These are phyloP conservation scores for Crassisporium funariophilum DNA, from an alignment of 768 basidiomycete species.

Conservation along the genomic window DNA sequence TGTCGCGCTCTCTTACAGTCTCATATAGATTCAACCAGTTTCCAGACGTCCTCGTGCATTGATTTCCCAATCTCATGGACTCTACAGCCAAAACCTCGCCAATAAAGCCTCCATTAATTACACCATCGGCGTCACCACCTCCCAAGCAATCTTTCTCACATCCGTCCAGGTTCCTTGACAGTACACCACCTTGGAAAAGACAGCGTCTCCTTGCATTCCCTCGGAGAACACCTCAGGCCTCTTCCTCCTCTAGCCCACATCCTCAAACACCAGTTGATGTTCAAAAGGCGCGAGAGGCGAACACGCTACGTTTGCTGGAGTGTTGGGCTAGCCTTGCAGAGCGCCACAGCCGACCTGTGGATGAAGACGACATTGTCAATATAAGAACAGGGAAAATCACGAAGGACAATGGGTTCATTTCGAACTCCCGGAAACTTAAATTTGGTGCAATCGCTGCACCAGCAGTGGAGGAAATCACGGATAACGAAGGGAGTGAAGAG, in stretches of 20 bases:
- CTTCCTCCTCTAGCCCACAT: conserved; percentile 39
- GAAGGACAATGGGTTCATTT: conserved; percentile 71
- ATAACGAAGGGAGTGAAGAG: conserved; percentile 43
- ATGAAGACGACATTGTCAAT: conserved; percentile 82
- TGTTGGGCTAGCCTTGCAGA: conserved; percentile 71
- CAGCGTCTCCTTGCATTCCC: conserved; percentile 49
- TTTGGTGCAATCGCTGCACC: conserved; percentile 55
- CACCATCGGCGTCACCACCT: background rate
- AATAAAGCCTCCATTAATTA: background rate
- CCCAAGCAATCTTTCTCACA: conserved; percentile 1
- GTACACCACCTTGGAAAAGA: conserved; percentile 49
- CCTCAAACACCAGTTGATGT: conserved; percentile 41
- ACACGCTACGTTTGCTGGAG: conserved; percentile 55
- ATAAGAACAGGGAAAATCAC: conserved; percentile 60
- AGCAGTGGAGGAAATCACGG: conserved; percentile 37
- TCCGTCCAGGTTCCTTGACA: conserved; percentile 21
- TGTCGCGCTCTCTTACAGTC: no score
- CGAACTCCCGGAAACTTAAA: conserved; percentile 41
- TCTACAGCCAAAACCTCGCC: background rate
- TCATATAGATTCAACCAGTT: no score
- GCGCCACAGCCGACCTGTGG: conserved; percentile 63
- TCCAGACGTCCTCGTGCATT: no score
- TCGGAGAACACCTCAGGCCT: conserved; percentile 32
- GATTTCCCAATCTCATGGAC: no score
- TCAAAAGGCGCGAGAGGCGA: conserved; percentile 57